Base-by-base conservation (phyloP, 257 asterid genomes). In the Anisodus acutangulus region DNA sequence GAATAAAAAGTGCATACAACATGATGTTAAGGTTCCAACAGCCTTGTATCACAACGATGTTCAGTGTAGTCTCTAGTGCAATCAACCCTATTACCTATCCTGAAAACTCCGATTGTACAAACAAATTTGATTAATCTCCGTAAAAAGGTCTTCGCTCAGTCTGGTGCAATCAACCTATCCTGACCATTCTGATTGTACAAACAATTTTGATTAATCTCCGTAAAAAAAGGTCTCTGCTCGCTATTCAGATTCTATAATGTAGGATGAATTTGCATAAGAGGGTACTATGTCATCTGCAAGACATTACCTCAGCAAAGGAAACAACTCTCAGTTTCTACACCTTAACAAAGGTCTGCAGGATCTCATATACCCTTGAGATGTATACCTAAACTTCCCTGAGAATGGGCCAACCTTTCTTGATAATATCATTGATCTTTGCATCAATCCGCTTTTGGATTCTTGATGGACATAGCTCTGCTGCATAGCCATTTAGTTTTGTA, bases 361-460 rank as follows among this genome's bases (percentile, higher is more conserved):
- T 58, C 63, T 13, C 83, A 60, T 45, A 78, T 85, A 86, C 55
- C 47, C 54, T 51, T 79, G 53, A 72, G 79, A 70, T 78, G 80
- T 43, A 49, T 54, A 74, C 37, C 88, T 92, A 94, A 72, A 92
- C 85, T 66, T 93, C 95, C 89, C 91, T 91, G n/a, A 96, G 88
- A 84, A 96, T 87, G 35, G 99, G 99, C 99, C 99, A 96, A 72
- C 98, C 98, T 89, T 89, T 97, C 82, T 91, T 87, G 53, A 92
- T 74, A 43, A 97, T 95, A 80, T 93, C 97, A 7, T 88, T 89
- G 85, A 97, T 90, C 89, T 87, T 97, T 72, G 91, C 90, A 88
- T 95, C 97, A 71, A 95, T 92, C 84, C 87, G 91, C 90, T 85
- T 90, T 88, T 95, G 98, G 79, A 82, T 88, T 88, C 87, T 87